Evolutionary conservation across 2,329 filamentous ascomycete genomes (phyloP), one percentile per base, ranked within the genome.

Genomic region (Chaetoscypha palmicola): DNA sequence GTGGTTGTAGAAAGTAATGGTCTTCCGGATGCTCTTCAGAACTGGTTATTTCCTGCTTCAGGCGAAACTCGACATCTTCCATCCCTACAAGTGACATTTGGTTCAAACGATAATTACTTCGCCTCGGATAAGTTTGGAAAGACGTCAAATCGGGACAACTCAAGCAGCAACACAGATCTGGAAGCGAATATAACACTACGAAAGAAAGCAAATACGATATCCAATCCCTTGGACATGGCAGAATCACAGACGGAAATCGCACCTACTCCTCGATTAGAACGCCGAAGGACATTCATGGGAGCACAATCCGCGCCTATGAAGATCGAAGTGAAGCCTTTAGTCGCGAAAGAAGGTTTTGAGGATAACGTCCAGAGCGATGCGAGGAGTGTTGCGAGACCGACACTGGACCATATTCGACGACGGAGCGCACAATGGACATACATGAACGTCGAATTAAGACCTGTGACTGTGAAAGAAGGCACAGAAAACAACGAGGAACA

Each of bases 51-150:
- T 33, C 50, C 50, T 19, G 19, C 21, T 9, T 36, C 38, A 14
- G 43, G 43, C 5, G 11, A 32, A 1, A 48, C 45, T 16, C 47
- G 51, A 10, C 34, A 55, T 30, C 24, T 55, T 8, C 49, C 39
- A 5, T 44, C 49, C 2, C 41, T 55, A 4, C 53, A 55, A 41
- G 51, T 55, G 3, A 47, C 51, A 3, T 51, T 55, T 28, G 50
- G 50, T 7, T 51, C 47, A 2, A 52, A 52, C 20, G 53, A 55
- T 31, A 51, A 53, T 8, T 55, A 50, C 43, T 53, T 53, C 30
- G 53, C 51, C n/a, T 55, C 49, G 8, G 53, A 55, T 28, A 20
- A 50, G 36, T 23, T 45, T 19, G 49, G 47, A 1, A 55, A 53
- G 35, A 31, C 48, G 9, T 52, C 53, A 4, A 50, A 46, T 43